Percentiles rank a stretch among this genome's conserved stretches.
phyloP scores from a whole-genome alignment of 2,329 filamentous ascomycete species.

The Passalora sequoiae region DNA sequence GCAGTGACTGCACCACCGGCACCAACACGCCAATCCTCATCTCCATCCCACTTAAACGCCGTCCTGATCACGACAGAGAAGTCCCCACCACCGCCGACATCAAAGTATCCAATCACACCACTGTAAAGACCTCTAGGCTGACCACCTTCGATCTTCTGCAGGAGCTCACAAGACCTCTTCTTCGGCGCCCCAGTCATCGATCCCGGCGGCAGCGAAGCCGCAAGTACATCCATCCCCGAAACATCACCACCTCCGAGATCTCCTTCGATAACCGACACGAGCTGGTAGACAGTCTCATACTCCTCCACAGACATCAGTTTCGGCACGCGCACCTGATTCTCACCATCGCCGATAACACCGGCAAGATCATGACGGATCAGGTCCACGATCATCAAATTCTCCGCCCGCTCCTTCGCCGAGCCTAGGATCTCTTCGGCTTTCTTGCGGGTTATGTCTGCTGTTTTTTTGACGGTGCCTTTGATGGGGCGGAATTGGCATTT shows the following conservation, averaged over 20 bases:
- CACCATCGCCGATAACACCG: conserved; percentile 50
- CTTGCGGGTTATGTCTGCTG: conserved; percentile 59
- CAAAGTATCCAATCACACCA: conserved; percentile 84
- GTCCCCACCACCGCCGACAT: conserved; percentile 76
- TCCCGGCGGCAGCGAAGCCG: conserved; percentile 74
- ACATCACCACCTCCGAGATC: conserved; percentile 41
- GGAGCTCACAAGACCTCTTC: conserved; percentile 80
- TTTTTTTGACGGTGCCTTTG: conserved; percentile 92
- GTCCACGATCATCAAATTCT: conserved; percentile 98
- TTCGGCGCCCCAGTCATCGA: conserved; percentile 97
- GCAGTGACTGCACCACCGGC: conserved; percentile 87
- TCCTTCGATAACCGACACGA: conserved; percentile 82
- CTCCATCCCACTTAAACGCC: conserved; percentile 67
- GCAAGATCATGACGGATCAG: conserved; percentile 91
- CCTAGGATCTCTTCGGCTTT: conserved; percentile 69
- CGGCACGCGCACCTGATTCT: conserved; percentile 60
- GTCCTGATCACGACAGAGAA: conserved; percentile 89
- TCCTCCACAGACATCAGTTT: conserved; percentile 84
- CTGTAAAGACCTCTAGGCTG: conserved; percentile 72
- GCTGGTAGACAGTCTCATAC: conserved; percentile 84
- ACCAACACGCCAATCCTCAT: conserved; percentile 69
- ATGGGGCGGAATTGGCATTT: conserved; percentile 80
- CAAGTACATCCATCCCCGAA: conserved; percentile 71
- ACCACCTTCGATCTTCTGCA: conserved; percentile 62
- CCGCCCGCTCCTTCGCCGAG: conserved; percentile 82